phyloP scores from a whole-genome alignment of 75 land plant species.

The Selaginella moellendorffii region DNA sequence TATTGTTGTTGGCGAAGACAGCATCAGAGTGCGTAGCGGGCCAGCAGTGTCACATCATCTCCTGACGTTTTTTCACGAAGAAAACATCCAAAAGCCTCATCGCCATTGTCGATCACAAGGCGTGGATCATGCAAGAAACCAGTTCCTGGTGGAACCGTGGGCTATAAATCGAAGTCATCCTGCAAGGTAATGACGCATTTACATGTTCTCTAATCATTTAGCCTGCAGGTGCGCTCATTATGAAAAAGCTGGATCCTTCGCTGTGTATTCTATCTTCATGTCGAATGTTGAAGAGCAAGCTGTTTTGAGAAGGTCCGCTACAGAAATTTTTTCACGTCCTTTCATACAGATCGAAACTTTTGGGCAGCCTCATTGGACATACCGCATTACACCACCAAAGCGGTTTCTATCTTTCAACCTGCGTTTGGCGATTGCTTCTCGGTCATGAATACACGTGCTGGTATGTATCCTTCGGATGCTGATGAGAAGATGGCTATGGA shows the following conservation, averaged over 20 bases:
- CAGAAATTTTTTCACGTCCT: background rate
- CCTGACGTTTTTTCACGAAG: background rate
- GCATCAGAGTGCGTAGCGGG: background rate
- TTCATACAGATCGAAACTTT: constrained; percentile 66
- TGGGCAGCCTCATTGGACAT: constrained; percentile 91
- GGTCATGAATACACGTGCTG: constrained; percentile 82
- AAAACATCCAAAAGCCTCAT: background rate
- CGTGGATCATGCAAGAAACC: background rate
- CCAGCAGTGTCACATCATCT: background rate
- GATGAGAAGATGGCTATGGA: constrained; percentile 30
- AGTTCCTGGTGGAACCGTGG: background rate
- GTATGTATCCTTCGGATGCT: constrained; percentile 48
- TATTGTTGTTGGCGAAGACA: background rate
- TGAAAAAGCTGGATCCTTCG: constrained; percentile 84
- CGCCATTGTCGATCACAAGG: background rate
- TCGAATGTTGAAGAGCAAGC: constrained; percentile 59
- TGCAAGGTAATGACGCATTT: background rate
- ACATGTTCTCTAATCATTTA: background rate
- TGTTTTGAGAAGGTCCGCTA: constrained; percentile 75
- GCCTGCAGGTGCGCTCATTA: constrained; percentile 96
- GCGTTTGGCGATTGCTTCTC: constrained; percentile 77
- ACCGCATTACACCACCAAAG: constrained; percentile 91
- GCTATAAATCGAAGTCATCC: background rate
- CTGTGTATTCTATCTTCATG: constrained; percentile 84
- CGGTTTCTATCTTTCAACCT: constrained; percentile 77